Evolutionary conservation across 805 yeast genomes (phyloP), one percentile per base, ranked within the genome.

Genomic region (Yarrowia bubula): DNA sequence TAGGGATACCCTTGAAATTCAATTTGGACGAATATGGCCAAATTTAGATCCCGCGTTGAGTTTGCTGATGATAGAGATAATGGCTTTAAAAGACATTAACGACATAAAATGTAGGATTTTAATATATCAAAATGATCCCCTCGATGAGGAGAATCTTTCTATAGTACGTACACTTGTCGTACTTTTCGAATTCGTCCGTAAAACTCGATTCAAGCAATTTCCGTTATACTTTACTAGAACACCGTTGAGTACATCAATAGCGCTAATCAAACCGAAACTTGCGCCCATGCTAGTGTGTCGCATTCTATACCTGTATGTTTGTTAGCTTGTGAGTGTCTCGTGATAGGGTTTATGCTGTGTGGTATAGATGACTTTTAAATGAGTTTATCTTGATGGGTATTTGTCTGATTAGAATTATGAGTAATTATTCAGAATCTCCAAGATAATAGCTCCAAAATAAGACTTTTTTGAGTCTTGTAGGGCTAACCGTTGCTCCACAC

Each of bases 201-300:
- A 35, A 9, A 9, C 11, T 7, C 39, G 28, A 11, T 31, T 0
- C 4, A n/a, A 13, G 2, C 33, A 5, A 1, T 13, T 8, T 8
- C 22, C 28, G 28, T n/a, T n/a, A 48, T 48, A 48, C 55, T 9
- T n/a, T 11, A 17, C 28, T 2, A 8, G 4, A 48, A 3, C 7
- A 10, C 55, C 55, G 55, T 35, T 48, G 32, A 8, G 17, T 48
- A 35, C 55, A 35, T 33, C 15, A 17, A 9, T 14, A 41, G 35
- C 41, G 55, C 41, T 48, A 48, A 48, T 48, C 55, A 48, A 48
- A 48, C 55, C 41, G 41, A 17, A 18, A 8, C 41, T 33, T 48
- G 41, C 41, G 55, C 39, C n/a, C 55, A 33, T 18, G 41, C 33
- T 9, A n/a, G 14, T 7, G 9, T 18, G 41, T 14, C 55, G 55